Evolutionary conservation across 768 basidiomycete species (phyloP).

Genomic region (Podaxis carcinomalis): DNA sequence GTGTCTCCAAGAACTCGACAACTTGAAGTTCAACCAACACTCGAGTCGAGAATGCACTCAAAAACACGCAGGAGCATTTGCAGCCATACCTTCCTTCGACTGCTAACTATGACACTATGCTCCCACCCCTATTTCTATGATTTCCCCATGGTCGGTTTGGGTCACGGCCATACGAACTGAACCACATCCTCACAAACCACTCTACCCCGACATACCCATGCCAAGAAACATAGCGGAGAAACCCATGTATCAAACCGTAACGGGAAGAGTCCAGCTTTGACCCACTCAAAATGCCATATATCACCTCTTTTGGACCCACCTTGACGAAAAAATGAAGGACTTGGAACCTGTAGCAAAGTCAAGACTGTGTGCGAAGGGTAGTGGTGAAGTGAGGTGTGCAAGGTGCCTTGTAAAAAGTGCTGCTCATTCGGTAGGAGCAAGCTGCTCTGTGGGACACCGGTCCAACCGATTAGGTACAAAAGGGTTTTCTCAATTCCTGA

Average conservation of each 20-base stretch:
- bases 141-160: not conserved
- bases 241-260: not conserved
- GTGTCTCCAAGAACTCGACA: not conserved
- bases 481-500: not conserved
- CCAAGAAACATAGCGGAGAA: not conserved
- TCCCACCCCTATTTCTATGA: conserved; percentile 1
- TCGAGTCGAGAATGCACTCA: not conserved
- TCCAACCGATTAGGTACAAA: not conserved
- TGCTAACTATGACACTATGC: not conserved
- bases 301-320: not conserved
- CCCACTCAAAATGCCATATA: not conserved
- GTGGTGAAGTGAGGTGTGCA: too few species aligned
- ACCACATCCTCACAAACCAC: not conserved
- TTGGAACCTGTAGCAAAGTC: not conserved
- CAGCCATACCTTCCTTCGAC: not conserved
- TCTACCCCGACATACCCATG: not conserved
- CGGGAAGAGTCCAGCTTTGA: not conserved
- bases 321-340: not conserved
- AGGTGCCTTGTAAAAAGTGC: too few species aligned
- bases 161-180: not conserved
- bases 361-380: too few species aligned
- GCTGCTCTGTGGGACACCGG: not conserved
- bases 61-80: not conserved
- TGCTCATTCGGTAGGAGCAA: not conserved
- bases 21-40: not conserved